These are phyloP conservation scores for Collybia sordida DNA, from an alignment of 768 basidiomycete genomes.

Conservation along the genomic window DNA sequence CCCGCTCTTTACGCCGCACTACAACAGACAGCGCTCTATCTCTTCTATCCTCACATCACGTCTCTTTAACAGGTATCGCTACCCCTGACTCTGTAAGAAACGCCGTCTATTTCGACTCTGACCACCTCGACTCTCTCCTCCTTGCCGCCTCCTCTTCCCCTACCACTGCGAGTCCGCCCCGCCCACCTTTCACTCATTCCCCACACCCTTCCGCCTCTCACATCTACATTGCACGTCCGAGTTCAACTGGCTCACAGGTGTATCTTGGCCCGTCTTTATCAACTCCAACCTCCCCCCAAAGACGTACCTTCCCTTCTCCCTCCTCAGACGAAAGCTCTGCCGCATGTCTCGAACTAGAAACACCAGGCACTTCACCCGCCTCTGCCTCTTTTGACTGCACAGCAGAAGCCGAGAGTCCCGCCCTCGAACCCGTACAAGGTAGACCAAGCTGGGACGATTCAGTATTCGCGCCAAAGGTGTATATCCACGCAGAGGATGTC, in stretches of 20 bases:
- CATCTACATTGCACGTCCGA: slow-evolving; percentile 6
- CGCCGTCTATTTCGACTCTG: slow-evolving; percentile 36
- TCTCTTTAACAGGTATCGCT: background rate
- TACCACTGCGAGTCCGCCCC: slow-evolving; percentile 1
- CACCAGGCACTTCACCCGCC: background rate
- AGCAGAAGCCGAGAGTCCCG: background rate
- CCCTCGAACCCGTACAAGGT: too few species aligned
- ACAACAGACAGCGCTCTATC: background rate
- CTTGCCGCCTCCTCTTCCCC: slow-evolving; percentile 5
- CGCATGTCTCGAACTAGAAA: background rate
- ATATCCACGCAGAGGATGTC: background rate
- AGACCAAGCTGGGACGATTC: too few species aligned
- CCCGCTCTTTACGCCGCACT: slow-evolving; percentile 5
- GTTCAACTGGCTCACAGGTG: background rate
- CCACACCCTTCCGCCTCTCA: background rate
- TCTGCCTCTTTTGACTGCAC: background rate
- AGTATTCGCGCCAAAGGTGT: too few species aligned
- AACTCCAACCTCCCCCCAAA: background rate
- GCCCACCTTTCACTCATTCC: background rate
- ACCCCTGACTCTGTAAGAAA: slow-evolving; percentile 16
- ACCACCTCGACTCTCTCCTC: slow-evolving; percentile 25
- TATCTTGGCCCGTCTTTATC: background rate
- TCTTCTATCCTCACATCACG: too few species aligned
- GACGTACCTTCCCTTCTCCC: background rate
- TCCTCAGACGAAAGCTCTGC: background rate